Conservation (phyloP, 83 land plant genomes). For the Isoetes engelmannii region DNA sequence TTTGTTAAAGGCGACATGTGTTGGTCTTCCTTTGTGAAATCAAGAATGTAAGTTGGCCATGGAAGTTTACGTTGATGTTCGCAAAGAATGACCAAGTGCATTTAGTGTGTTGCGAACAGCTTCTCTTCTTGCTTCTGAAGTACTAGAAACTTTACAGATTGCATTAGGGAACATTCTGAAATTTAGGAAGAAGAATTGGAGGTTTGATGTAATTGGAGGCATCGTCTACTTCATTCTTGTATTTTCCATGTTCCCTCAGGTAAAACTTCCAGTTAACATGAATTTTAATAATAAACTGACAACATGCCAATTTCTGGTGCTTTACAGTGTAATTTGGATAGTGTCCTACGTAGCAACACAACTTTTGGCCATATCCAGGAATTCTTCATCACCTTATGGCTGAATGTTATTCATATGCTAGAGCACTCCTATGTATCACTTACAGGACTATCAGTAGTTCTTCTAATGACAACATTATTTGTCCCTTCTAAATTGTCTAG, state of each 20-base stretch:
- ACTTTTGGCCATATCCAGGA: slow-evolving; percentile 53
- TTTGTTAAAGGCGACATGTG: too few relatives aligned
- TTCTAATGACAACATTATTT: slow-evolving; percentile 45
- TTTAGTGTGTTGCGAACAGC: too few relatives aligned
- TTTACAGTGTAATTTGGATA: slow-evolving; percentile 70
- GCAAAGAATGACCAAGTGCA: too few relatives aligned
- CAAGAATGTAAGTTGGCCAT: too few relatives aligned
- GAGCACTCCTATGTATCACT: slow-evolving; percentile 74
- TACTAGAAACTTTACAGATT: slow-evolving; percentile 46
- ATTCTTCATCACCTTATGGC: slow-evolving; percentile 56
- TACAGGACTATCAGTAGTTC: slow-evolving; percentile 43
- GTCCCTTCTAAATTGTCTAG: slow-evolving; percentile 75
- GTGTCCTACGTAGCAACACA: slow-evolving; percentile 58
- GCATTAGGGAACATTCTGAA: slow-evolving; percentile 94
- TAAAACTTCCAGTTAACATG: slow-evolving; percentile 17
- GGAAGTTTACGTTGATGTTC: too few relatives aligned
- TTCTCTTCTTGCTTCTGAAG: too few relatives aligned
- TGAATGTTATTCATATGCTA: slow-evolving; percentile 55
- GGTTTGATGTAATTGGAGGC: slow-evolving; percentile 97
- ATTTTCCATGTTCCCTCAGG: slow-evolving; percentile 96
- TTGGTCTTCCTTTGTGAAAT: too few relatives aligned
- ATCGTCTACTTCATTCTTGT: slow-evolving; percentile 78
- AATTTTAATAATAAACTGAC: neutral
- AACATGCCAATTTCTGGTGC: neutral
- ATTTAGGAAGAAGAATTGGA: slow-evolving; percentile 97